Evolutionary conservation across 441 rosid species (phyloP).

Genomic region (Populus hybrid): DNA sequence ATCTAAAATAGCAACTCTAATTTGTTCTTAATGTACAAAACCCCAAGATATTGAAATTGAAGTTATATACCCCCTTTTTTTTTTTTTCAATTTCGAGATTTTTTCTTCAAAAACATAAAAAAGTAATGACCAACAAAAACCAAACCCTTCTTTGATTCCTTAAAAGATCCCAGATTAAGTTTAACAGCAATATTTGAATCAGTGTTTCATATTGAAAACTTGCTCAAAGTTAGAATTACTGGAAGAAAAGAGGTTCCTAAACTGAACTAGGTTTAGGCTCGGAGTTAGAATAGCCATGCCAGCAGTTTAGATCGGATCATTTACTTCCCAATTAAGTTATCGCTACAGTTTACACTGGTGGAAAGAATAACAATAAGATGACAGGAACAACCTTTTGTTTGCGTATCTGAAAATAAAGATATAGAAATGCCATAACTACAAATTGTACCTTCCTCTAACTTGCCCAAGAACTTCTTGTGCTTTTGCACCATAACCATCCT

Average conservation of each 20-base stretch:
- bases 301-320: background rate
- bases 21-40: background rate
- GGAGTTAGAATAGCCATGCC: background rate
- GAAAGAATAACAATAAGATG: background rate
- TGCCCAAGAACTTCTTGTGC: slow-evolving; percentile 92
- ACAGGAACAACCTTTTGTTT: background rate
- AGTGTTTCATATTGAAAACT: background rate
- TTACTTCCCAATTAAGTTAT: background rate
- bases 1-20: background rate
- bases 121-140: background rate
- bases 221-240: background rate
- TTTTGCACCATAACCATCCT: slow-evolving; percentile 86
- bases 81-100: background rate
- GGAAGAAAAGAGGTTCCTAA: background rate
- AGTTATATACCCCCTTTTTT: background rate
- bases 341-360: background rate
- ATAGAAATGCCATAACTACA: background rate
- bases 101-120: background rate
- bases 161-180: background rate
- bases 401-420: background rate
- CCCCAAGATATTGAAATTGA: background rate
- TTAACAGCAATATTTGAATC: background rate
- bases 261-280: background rate
- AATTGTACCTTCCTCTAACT: slow-evolving; percentile 85
- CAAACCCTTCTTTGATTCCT: background rate